phyloP scores from a whole-genome alignment of 306 rosid genomes.

The Spatholobus suberectus region DNA sequence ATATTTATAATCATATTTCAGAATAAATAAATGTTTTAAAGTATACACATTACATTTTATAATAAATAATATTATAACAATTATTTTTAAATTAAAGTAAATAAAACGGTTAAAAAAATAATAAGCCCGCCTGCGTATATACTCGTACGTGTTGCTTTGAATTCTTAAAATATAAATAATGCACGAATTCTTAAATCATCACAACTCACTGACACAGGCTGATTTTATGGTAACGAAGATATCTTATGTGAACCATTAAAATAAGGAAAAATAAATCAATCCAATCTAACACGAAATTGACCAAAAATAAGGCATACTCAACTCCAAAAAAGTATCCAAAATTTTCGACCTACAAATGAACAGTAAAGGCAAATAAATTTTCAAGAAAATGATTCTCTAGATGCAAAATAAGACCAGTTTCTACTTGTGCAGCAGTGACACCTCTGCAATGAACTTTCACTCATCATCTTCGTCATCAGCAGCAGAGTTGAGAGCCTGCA shows the following conservation, averaged over 20 bases:
- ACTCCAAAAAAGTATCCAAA: conserved; percentile 7
- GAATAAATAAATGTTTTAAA: no score
- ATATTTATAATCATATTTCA: no score
- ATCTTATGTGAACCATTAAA: background rate
- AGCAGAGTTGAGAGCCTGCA: conserved; percentile 67
- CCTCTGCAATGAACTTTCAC: no score
- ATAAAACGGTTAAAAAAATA: no score
- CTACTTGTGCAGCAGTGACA: background rate
- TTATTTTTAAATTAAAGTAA: no score
- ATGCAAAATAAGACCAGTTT: background rate
- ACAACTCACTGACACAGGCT: no score
- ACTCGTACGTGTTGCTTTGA: no score
- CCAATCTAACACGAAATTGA: background rate
- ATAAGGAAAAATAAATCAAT: background rate
- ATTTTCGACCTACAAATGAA: background rate
- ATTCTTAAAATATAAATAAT: no score
- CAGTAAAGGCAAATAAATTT: background rate
- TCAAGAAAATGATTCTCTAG: background rate
- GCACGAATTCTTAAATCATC: no score
- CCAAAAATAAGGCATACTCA: background rate
- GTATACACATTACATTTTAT: no score
- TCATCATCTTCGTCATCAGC: conserved; percentile 57
- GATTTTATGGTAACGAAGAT: background rate
- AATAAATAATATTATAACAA: no score
- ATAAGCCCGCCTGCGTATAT: no score